These are phyloP conservation scores for Ganoderma meredithae DNA, from an alignment of 1,284 basidiomycete species.

Conservation along the genomic window DNA sequence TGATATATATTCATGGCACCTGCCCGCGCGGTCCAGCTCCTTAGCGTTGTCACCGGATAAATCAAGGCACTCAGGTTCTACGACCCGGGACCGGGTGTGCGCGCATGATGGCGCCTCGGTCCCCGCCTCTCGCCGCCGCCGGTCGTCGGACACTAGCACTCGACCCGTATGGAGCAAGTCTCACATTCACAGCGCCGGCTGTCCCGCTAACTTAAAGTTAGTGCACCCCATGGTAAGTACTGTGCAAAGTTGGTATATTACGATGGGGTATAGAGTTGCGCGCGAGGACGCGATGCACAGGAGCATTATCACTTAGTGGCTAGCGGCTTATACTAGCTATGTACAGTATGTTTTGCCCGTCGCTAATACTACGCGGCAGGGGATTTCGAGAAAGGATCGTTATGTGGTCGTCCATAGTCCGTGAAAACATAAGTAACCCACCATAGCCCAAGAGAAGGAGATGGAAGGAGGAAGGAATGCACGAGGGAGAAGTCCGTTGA, in stretches of 20 bases:
- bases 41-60: background rate
- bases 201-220: background rate
- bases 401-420: background rate
- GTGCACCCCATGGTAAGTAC: background rate
- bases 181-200: background rate
- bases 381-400: background rate
- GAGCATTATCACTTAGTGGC: background rate
- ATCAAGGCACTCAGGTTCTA: background rate
- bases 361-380: background rate
- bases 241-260: constrained; percentile 6
- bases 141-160: background rate
- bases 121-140: background rate
- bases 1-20: background rate
- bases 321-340: background rate
- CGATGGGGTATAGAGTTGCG: constrained; percentile 1
- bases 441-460: background rate
- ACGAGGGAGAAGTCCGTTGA: background rate
- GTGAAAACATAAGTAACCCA: background rate
- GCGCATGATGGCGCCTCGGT: background rate
- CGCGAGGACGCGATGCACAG: background rate
- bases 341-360: background rate
- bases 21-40: background rate
- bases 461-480: background rate
- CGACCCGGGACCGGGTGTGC: background rate
- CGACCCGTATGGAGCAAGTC: background rate